Evolutionary conservation across 2,329 filamentous ascomycete species (phyloP), one percentile per base, ranked within the genome.

Genomic region (Dryadomyces quercus-mongolicae): DNA sequence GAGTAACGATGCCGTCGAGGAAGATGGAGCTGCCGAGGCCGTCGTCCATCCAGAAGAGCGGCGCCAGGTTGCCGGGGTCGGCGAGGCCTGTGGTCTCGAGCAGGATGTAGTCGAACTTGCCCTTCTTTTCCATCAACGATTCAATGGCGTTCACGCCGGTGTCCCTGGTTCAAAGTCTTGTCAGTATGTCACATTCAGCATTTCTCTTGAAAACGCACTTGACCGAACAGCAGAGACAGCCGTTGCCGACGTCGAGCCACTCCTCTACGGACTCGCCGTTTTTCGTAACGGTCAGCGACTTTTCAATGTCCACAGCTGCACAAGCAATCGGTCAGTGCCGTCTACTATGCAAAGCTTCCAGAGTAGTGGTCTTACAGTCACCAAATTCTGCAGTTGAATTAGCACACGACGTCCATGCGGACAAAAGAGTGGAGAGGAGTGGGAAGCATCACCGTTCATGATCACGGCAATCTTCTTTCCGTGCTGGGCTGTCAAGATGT

Each of bases 391-490:
- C 3, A n/a, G n/a, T n/a, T n/a, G 12, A 10, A 40, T 46, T 38
- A 53, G 44, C 18, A 5, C 10, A 12, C 10, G 12, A 5, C 16
- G n/a, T n/a, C 42, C 3, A 16, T 44, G 13, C 8, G 20, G 42
- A 44, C 12, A 44, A 44, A n/a, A 20, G 10, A n/a, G 20, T 5
- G n/a, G n/a, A n/a, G n/a, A n/a, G n/a, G n/a, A n/a, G n/a, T n/a
- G n/a, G n/a, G n/a, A n/a, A n/a, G n/a, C n/a, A n/a, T 5, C 58
- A 73, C 88, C 90, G 68, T 98, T 98, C 73, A 98, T 81, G 55
- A 98, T 97, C 15, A 98, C 93, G 12, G 93, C 93, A 67, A 98
- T 93, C 65, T 90, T 95, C 76, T 97, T 97, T 67, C 92, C 92
- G 76, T 98, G 93, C 57, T 92, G 85, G 55, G 91, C 90, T 31